Percentiles rank a stretch among this genome's conserved stretches.
Evolutionary conservation across 2,329 filamentous ascomycete genomes (phyloP).

Genomic region (Tolypocladium tundrense): DNA sequence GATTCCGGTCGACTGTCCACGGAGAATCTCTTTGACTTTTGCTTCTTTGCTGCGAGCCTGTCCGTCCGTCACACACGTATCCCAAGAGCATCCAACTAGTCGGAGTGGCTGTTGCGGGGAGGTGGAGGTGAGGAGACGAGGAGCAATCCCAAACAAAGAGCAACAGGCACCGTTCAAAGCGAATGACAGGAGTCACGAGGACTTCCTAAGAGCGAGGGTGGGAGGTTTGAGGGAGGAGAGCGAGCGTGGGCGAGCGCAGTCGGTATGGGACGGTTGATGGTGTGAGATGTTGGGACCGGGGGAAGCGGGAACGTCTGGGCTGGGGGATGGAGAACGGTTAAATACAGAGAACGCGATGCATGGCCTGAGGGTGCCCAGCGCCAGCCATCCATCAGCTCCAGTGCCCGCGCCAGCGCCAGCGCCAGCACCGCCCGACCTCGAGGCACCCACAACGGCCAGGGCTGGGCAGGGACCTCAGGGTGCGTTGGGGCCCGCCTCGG

Average conservation of each 20-base stretch:
- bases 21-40: not conserved
- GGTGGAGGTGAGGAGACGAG: conserved; percentile 8
- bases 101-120: not conserved
- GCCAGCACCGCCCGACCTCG: not conserved
- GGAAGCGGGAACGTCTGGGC: not conserved
- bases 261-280: conserved; percentile 1
- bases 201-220: conserved; percentile 47
- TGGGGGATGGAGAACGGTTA: conserved; percentile 7
- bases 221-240: conserved; percentile 10
- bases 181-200: conserved; percentile 69
- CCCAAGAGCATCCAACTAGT: not conserved
- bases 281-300: conserved; percentile 3
- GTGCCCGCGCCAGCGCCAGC: not conserved
- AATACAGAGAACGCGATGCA: not conserved
- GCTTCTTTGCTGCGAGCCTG: not conserved
- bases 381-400: not conserved
- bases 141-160: conserved; percentile 26
- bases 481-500: not conserved
- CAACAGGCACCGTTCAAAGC: conserved; percentile 45
- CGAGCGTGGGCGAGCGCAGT: not conserved
- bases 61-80: not conserved
- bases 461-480: not conserved
- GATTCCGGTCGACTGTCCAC: not conserved
- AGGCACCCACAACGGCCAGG: not conserved
- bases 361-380: not conserved